These are phyloP conservation scores for Sarocladium strictum DNA, from an alignment of 2,329 filamentous ascomycete genomes.

Conservation along the genomic window DNA sequence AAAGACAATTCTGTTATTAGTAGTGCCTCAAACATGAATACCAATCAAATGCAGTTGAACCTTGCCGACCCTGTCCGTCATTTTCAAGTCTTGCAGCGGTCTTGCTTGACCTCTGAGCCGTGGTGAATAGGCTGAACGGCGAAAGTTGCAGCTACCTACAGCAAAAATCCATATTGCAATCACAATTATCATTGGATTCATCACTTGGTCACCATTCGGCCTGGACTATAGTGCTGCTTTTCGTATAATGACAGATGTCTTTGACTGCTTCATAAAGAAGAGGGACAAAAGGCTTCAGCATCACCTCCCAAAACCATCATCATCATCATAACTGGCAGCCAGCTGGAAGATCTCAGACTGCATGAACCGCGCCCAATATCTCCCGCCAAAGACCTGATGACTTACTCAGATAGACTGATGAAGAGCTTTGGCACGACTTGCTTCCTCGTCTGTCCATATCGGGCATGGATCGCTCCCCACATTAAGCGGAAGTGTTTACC, in stretches of 20 bases:
- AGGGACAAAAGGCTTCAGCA: too few species aligned
- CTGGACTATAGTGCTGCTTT: conserved; percentile 25
- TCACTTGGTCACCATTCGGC: conserved; percentile 17
- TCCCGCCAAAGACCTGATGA: too few species aligned
- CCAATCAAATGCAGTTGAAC: too few species aligned
- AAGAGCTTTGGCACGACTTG: too few species aligned
- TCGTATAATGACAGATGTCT: conserved; percentile 20
- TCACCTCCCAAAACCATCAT: too few species aligned
- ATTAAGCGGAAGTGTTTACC: not conserved
- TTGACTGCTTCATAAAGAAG: conserved; percentile 21
- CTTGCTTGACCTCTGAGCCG: conserved; percentile 11
- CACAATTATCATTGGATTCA: conserved; percentile 29
- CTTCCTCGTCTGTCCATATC: conserved; percentile 14
- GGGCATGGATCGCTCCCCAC: not conserved
- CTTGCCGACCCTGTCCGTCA: too few species aligned
- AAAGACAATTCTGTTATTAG: too few species aligned
- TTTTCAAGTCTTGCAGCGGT: conserved; percentile 14
- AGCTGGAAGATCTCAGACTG: too few species aligned
- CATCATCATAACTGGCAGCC: too few species aligned
- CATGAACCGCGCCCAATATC: too few species aligned
- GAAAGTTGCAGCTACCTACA: conserved; percentile 23
- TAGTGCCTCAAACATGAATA: too few species aligned
- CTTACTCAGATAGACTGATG: too few species aligned
- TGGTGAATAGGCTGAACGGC: conserved; percentile 19
- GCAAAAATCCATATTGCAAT: conserved; percentile 28